Conservation (phyloP, 768 basidiomycete species). For the Krasilnikovozyma curviuscula region DNA sequence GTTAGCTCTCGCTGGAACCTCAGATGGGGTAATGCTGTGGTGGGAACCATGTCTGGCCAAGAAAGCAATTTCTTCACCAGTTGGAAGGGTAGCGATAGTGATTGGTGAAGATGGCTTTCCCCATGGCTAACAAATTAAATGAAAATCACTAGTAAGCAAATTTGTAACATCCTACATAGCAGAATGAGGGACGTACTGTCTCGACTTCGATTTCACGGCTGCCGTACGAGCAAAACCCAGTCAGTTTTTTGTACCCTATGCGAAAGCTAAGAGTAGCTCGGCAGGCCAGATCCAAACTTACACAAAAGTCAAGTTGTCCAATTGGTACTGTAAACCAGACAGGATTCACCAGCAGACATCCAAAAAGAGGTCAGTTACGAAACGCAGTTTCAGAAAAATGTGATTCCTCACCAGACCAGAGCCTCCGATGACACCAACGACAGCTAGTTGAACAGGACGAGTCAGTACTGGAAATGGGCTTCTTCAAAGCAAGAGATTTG, state of each 20-base stretch:
- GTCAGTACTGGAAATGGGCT: no score
- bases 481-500: no score
- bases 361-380: no score
- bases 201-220: conserved; percentile 43
- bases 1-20: conserved; percentile 73
- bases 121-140: conserved; percentile 51
- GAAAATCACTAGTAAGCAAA: neutral
- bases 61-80: conserved; percentile 62
- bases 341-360: no score
- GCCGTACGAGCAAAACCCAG: neutral
- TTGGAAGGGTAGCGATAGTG: conserved; percentile 70
- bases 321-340: no score
- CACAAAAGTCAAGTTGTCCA: conserved; percentile 78
- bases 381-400: no score
- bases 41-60: conserved; percentile 71
- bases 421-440: conserved; percentile 8
- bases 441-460: no score
- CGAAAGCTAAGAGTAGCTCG: neutral
- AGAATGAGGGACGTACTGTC: conserved; percentile 38
- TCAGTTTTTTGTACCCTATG: neutral
- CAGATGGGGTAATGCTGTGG: conserved; percentile 59
- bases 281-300: conserved; percentile 32
- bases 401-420: no score
- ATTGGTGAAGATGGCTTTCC: conserved; percentile 79
- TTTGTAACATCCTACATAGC: neutral